Conservation (phyloP, 2,329 filamentous ascomycete genomes). For the Fusarium sp. region DNA sequence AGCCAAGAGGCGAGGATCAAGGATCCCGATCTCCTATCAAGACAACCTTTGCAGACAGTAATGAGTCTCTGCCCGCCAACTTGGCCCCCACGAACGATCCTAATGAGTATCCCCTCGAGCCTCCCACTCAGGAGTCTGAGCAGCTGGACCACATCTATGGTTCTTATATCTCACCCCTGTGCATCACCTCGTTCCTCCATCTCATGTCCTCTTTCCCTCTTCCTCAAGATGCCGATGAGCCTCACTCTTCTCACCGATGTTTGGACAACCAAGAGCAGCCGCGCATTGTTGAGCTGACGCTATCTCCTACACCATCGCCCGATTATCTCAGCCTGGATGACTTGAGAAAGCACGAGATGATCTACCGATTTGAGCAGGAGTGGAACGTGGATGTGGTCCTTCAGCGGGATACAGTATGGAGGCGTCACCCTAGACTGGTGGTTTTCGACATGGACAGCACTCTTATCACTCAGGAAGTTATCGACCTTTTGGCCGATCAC, state of each 20-base stretch:
- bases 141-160: conserved; percentile 75
- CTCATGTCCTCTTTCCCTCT: conserved; percentile 73
- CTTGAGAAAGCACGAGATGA: conserved; percentile 81
- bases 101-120: conserved; percentile 71
- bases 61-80: conserved; percentile 61
- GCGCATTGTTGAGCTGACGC: conserved; percentile 73
- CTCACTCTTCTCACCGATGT: conserved; percentile 73
- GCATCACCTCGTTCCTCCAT: conserved; percentile 74
- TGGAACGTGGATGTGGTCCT: conserved; percentile 90
- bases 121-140: conserved; percentile 66
- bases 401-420: conserved; percentile 78
- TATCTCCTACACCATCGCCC: conserved; percentile 70
- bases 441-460: conserved; percentile 99
- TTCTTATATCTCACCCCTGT: conserved; percentile 73
- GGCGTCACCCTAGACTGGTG: conserved; percentile 84
- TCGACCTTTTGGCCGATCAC: conserved; percentile 90
- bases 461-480: conserved; percentile 96
- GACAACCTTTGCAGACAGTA: conserved; percentile 49
- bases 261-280: conserved; percentile 72
- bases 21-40: conserved; percentile 51
- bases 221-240: conserved; percentile 63
- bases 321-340: conserved; percentile 76
- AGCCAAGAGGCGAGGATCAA: conserved; percentile 54
- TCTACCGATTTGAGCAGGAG: conserved; percentile 86
- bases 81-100: conserved; percentile 70